Conservation (phyloP, 140 eudicot genomes). For the Oenanthe javanica region DNA sequence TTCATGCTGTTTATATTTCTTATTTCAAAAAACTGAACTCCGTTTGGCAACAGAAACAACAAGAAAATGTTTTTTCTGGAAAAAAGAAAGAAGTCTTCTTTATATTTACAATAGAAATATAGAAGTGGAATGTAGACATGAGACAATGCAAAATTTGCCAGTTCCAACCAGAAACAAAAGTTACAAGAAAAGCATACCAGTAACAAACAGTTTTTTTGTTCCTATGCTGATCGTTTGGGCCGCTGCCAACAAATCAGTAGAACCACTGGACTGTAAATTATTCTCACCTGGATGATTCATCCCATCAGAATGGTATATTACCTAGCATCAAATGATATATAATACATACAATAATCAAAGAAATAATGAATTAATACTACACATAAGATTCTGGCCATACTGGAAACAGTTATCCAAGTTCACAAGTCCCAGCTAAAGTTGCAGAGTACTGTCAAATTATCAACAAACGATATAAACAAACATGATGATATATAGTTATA, state of each 20-base stretch:
- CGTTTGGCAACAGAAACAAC: neutral
- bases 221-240: conserved; percentile 34
- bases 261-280: conserved; percentile 15
- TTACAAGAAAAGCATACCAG: conserved; percentile 43
- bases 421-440: neutral
- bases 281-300: conserved; percentile 28
- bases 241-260: conserved; percentile 25
- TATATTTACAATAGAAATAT: neutral
- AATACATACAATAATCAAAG: neutral
- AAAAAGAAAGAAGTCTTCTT: neutral
- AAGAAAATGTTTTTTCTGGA: neutral
- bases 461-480: neutral
- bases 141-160: neutral
- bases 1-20: neutral
- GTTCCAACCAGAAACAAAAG: neutral
- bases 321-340: neutral
- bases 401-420: neutral
- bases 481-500: neutral
- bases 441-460: neutral
- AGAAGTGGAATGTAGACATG: neutral
- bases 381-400: neutral
- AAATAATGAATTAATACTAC: neutral
- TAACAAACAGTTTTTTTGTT: conserved; percentile 90
- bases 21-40: neutral
- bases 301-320: neutral